phyloP scores from a whole-genome alignment of 2,329 filamentous ascomycete species.

The Berkeleyomyces basicola region DNA sequence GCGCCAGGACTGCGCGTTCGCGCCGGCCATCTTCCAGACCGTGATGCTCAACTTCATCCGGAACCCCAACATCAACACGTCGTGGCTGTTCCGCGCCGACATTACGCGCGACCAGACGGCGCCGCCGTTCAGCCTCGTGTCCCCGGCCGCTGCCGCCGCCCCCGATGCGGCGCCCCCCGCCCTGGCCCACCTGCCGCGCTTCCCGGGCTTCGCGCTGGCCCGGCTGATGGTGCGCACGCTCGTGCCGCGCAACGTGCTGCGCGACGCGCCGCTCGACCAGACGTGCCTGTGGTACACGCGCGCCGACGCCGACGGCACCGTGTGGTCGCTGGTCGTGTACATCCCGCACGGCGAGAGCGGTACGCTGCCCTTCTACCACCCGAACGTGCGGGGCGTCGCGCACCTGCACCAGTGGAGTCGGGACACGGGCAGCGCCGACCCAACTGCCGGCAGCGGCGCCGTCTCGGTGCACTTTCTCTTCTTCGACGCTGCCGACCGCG shows the following conservation, averaged over 20 bases:
- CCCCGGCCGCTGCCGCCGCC: not conserved
- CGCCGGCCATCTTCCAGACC: slow-evolving; percentile 42
- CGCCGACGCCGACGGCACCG: slow-evolving; percentile 18
- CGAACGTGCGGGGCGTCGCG: slow-evolving; percentile 53
- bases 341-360: slow-evolving; percentile 50
- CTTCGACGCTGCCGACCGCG: slow-evolving; percentile 22
- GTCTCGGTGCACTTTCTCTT: slow-evolving; percentile 46
- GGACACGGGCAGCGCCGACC: slow-evolving; percentile 13
- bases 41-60: slow-evolving; percentile 60
- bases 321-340: slow-evolving; percentile 44
- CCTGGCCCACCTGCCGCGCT: slow-evolving; percentile 17
- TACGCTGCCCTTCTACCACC: slow-evolving; percentile 77
- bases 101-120: slow-evolving; percentile 38
- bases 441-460: slow-evolving; percentile 21
- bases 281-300: slow-evolving; percentile 57
- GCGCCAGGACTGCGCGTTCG: slow-evolving; percentile 43
- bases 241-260: slow-evolving; percentile 63
- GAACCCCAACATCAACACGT: slow-evolving; percentile 67
- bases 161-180: not conserved
- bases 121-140: slow-evolving; percentile 9
- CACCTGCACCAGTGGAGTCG: slow-evolving; percentile 54
- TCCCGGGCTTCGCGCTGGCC: slow-evolving; percentile 24
- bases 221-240: slow-evolving; percentile 49
- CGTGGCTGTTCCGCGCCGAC: slow-evolving; percentile 63
- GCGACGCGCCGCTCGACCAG: slow-evolving; percentile 63